phyloP scores from a whole-genome alignment of 805 yeast species.

The Wickerhamomyces chambardii region DNA sequence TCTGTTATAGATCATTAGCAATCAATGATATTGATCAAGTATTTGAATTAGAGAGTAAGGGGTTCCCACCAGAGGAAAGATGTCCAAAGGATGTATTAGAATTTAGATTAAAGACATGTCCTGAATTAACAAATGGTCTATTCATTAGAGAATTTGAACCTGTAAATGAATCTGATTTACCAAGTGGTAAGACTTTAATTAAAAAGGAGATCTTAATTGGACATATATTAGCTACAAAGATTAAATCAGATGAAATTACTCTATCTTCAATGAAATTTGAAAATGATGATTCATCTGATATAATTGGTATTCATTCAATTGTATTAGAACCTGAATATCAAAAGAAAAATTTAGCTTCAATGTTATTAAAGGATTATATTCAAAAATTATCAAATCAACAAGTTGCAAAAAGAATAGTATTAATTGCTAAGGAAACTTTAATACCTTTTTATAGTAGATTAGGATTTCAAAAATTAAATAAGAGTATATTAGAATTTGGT shows the following conservation, averaged over 20 bases:
- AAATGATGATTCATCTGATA: slow-evolving; percentile 66
- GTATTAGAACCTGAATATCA: slow-evolving; percentile 72
- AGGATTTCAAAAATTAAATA: slow-evolving; percentile 70
- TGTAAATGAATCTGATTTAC: slow-evolving; percentile 10
- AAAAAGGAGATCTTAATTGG: slow-evolving; percentile 64
- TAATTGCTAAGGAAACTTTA: slow-evolving; percentile 64
- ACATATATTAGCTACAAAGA: slow-evolving; percentile 74
- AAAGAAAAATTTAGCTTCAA: slow-evolving; percentile 75
- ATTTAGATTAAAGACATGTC: slow-evolving; percentile 74
- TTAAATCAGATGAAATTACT: slow-evolving; percentile 37
- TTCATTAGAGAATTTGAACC: slow-evolving; percentile 58
- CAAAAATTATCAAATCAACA: slow-evolving; percentile 86
- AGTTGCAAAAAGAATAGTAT: slow-evolving; percentile 67
- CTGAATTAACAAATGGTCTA: slow-evolving; percentile 85
- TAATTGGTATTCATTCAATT: slow-evolving; percentile 76
- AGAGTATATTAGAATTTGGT: slow-evolving; percentile 49
- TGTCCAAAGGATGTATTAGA: slow-evolving; percentile 51
- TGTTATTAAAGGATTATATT: slow-evolving; percentile 79
- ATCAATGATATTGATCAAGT: slow-evolving; percentile 63
- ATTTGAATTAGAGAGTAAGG: slow-evolving; percentile 48
- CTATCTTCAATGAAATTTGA: slow-evolving; percentile 54
- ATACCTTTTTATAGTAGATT: slow-evolving; percentile 72
- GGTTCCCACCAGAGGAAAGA: slow-evolving; percentile 67
- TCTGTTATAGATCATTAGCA: slow-evolving; percentile 71
- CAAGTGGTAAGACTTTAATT: slow-evolving; percentile 33